Percentiles rank a stretch among this genome's conserved stretches.
phyloP scores from a whole-genome alignment of 805 yeast species.

The Metschnikowia kunwiensis region DNA sequence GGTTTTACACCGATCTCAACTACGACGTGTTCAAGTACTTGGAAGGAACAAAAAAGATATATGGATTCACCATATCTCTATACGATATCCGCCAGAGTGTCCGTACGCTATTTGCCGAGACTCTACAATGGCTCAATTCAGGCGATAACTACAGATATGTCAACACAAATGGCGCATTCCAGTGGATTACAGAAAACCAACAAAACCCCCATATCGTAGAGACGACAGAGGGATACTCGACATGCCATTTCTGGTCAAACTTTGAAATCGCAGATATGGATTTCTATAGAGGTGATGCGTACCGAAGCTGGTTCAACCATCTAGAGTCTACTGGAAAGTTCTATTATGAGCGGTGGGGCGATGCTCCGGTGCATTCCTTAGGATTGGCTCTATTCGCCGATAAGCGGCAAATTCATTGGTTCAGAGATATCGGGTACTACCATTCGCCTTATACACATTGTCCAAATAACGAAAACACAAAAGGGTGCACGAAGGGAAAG shows the following conservation, averaged over 20 bases:
- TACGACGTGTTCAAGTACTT: slow-evolving; percentile 77
- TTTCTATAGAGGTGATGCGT: slow-evolving; percentile 68
- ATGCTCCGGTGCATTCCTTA: slow-evolving; percentile 83
- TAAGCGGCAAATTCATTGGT: slow-evolving; percentile 73
- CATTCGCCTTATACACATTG: slow-evolving; percentile 77
- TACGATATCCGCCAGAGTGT: slow-evolving; percentile 71
- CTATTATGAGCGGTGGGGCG: slow-evolving; percentile 92
- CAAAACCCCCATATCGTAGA: slow-evolving; percentile 47
- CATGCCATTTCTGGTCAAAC: slow-evolving; percentile 89
- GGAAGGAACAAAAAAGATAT: slow-evolving; percentile 62
- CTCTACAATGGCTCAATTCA: slow-evolving; percentile 53
- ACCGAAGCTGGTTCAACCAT: slow-evolving; percentile 57
- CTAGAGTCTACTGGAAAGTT: slow-evolving; percentile 75
- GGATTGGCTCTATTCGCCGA: slow-evolving; percentile 74
- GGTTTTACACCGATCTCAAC: slow-evolving; percentile 63
- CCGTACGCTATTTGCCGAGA: slow-evolving; percentile 63
- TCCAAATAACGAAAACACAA: slow-evolving; percentile 50
- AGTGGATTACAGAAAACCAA: slow-evolving; percentile 49
- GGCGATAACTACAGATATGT: slow-evolving; percentile 58
- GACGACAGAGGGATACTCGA: slow-evolving; percentile 49
- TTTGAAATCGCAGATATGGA: slow-evolving; percentile 86
- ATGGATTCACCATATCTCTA: slow-evolving; percentile 68
- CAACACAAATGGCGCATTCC: slow-evolving; percentile 47
- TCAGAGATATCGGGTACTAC: slow-evolving; percentile 75
- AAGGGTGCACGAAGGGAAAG: slow-evolving; percentile 51